These are phyloP conservation scores for Vaccinium macrocarpon DNA, from an alignment of 148 eudicot genomes.

Conservation along the genomic window DNA sequence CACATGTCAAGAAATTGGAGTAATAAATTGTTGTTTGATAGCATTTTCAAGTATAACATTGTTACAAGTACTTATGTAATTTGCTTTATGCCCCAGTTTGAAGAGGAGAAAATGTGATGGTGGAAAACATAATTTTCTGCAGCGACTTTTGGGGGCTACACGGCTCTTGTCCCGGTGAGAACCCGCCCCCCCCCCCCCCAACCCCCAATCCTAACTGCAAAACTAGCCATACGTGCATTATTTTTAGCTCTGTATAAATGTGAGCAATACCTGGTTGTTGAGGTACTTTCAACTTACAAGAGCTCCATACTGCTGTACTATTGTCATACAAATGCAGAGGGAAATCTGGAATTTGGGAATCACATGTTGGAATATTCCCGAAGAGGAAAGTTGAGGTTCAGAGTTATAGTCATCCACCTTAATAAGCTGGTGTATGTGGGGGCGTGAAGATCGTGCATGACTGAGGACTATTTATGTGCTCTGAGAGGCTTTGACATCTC, in stretches of 20 bases:
- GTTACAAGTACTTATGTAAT: background rate
- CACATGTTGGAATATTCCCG: background rate
- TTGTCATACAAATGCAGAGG: background rate
- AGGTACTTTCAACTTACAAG: background rate
- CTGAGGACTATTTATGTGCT: background rate
- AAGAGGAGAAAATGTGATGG: conserved; percentile 54
- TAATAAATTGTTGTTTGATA: background rate
- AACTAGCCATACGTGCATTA: background rate
- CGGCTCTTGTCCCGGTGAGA: conserved; percentile 75
- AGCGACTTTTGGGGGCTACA: conserved; percentile 76
- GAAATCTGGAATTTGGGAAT: background rate
- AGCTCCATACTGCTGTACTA: background rate
- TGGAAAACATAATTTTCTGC: conserved; percentile 65
- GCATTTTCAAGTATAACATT: background rate
- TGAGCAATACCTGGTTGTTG: background rate
- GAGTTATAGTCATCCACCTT: too few species aligned
- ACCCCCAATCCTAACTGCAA: background rate
- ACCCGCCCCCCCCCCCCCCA: too few species aligned
- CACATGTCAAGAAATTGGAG: background rate
- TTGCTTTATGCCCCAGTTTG: conserved; percentile 45
- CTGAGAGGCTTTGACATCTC: background rate
- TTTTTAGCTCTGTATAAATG: background rate
- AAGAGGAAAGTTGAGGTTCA: background rate
- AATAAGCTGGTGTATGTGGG: background rate
- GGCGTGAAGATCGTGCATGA: background rate